Evolutionary conservation across 495 filamentous ascomycete genomes (phyloP).

Genomic region (Penicillium cinerascens): DNA sequence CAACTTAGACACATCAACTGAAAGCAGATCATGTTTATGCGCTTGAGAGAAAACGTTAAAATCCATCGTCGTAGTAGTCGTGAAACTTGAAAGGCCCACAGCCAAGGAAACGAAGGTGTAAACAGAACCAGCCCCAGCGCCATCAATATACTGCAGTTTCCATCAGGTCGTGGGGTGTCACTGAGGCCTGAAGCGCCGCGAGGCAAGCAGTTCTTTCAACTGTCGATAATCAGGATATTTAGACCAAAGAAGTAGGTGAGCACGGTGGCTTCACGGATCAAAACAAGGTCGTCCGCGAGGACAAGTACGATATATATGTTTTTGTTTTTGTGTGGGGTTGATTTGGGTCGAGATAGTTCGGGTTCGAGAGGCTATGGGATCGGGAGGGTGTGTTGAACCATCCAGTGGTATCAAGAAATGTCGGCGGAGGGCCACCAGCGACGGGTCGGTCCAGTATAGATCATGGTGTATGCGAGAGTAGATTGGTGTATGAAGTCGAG

Average conservation of each 20-base stretch:
- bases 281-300: conserved; percentile 25
- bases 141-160: conserved; percentile 16
- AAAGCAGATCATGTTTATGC: conserved; percentile 13
- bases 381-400: neutral
- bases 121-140: conserved; percentile 5
- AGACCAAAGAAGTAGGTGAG: conserved; percentile 3
- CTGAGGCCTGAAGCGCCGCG: conserved; percentile 26
- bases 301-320: conserved; percentile 19
- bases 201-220: conserved; percentile 37
- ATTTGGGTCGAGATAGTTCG: neutral
- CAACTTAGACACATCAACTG: conserved; percentile 4
- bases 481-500: neutral
- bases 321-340: conserved; percentile 13
- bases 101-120: conserved; percentile 2
- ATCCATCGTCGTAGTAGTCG: conserved; percentile 20
- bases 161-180: neutral
- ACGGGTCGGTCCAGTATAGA: neutral
- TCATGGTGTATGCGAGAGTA: neutral
- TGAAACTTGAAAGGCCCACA: conserved; percentile 9
- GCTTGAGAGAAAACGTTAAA: conserved; percentile 15
- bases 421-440: neutral
- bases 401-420: neutral
- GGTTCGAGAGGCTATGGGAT: neutral
- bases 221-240: conserved; percentile 31
- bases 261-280: neutral